Conservation (phyloP, 768 basidiomycete species). For the Clitopilus hobsonii region DNA sequence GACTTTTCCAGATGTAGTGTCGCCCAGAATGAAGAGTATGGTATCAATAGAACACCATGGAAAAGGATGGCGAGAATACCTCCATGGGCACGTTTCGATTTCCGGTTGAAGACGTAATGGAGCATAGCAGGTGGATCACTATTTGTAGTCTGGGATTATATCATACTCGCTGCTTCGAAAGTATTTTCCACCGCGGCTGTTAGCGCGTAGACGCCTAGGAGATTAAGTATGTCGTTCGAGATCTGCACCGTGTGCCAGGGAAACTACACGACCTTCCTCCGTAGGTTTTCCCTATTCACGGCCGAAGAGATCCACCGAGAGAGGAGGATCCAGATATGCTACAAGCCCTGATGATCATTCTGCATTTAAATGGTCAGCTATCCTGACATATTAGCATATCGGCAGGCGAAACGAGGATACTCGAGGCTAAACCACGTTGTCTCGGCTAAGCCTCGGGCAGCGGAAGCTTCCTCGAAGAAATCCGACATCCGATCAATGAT, state of each 20-base stretch:
- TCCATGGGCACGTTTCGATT: not conserved
- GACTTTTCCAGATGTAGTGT: not conserved
- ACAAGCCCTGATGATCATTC: no score
- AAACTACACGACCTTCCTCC: no score
- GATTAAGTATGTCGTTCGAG: not conserved
- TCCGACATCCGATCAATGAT: not conserved
- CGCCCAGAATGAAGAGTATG: not conserved
- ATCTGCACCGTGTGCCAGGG: not conserved
- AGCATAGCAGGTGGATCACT: not conserved
- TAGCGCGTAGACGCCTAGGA: not conserved
- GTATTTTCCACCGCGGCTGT: not conserved
- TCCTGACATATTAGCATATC: not conserved
- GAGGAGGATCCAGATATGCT: no score
- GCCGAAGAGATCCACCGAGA: no score
- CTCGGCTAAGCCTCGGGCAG: not conserved
- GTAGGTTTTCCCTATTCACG: no score
- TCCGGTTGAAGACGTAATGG: not conserved
- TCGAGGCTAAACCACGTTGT: not conserved
- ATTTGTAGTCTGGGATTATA: not conserved
- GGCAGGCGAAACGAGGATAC: not conserved
- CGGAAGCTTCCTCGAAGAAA: not conserved
- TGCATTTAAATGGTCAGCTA: no score
- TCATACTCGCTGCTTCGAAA: not conserved
- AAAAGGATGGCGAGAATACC: not conserved
- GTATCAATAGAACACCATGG: not conserved